These are phyloP conservation scores for Penicillium macrosclerotiorum DNA, from an alignment of 495 filamentous ascomycete genomes.

Conservation along the genomic window DNA sequence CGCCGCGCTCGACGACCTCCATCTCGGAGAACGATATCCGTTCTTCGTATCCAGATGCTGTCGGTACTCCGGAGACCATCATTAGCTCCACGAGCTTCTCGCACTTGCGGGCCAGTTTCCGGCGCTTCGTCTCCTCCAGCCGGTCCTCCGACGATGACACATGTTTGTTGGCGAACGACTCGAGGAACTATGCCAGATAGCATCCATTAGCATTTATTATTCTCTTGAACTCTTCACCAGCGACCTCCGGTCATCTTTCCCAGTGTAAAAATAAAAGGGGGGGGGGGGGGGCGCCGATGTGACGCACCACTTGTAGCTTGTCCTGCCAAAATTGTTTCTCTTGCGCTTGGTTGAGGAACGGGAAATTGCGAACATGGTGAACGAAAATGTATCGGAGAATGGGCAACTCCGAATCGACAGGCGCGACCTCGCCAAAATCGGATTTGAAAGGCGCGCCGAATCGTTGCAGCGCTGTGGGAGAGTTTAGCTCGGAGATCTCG, in stretches of 20 bases:
- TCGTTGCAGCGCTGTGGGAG: constrained; percentile 87
- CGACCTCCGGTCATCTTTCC: too few relatives aligned
- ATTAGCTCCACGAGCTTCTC: constrained; percentile 95
- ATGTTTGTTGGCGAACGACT: constrained; percentile 96
- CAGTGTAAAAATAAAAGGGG: not conserved
- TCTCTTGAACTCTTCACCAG: too few relatives aligned
- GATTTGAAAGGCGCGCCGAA: constrained; percentile 96
- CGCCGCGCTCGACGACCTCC: constrained; percentile 90
- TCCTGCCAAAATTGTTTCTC: constrained; percentile 99
- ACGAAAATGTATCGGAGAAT: constrained; percentile 97
- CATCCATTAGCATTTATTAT: too few relatives aligned
- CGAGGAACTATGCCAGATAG: constrained; percentile 67
- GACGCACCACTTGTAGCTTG: constrained; percentile 89
- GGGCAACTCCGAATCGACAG: constrained; percentile 90
- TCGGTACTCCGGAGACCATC: constrained; percentile 98
- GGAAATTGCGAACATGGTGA: constrained; percentile 95
- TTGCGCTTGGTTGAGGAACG: constrained; percentile 89
- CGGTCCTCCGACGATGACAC: constrained; percentile 96
- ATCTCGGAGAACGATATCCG: constrained; percentile 93
- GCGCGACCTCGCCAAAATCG: constrained; percentile 86
- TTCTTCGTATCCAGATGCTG: constrained; percentile 95
- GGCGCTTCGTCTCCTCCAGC: constrained; percentile 90
- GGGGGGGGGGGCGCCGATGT: too few relatives aligned
- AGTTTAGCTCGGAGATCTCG: constrained; percentile 89
- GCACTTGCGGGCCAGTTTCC: constrained; percentile 87